Evolutionary conservation across 2,329 filamentous ascomycete genomes (phyloP).

Genomic region (Ploettnerulaceae sp.): DNA sequence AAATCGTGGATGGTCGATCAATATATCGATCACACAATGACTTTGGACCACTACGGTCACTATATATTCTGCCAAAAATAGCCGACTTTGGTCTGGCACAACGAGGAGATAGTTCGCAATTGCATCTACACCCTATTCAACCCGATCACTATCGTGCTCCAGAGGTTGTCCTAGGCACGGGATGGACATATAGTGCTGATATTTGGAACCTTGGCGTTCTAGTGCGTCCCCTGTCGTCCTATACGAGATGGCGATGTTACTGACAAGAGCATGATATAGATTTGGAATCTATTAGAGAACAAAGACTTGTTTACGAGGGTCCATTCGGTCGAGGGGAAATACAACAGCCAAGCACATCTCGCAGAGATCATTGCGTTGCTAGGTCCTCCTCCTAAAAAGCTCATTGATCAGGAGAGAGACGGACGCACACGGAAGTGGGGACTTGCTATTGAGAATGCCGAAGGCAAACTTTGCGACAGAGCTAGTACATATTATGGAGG

Average conservation of each 20-base stretch:
- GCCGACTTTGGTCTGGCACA: constrained; percentile 67
- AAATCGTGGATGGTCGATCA: constrained; percentile 10
- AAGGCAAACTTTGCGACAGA: constrained; percentile 32
- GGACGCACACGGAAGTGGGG: constrained; percentile 63
- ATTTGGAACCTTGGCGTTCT: constrained; percentile 99
- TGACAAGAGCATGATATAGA: constrained; percentile 9
- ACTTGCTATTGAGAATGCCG: constrained; percentile 42
- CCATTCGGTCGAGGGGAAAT: constrained; percentile 94
- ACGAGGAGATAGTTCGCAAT: constrained; percentile 6
- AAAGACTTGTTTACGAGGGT: constrained; percentile 96
- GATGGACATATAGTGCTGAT: constrained; percentile 96
- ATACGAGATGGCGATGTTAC: constrained; percentile 63
- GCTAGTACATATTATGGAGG: constrained; percentile 35
- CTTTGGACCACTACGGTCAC: constrained; percentile 15
- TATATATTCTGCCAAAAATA: constrained; percentile 59
- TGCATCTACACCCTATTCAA: constrained; percentile 96
- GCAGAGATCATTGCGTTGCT: constrained; percentile 48
- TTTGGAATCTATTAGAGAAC: constrained; percentile 73
- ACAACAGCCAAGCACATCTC: constrained; percentile 41
- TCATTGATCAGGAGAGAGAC: constrained; percentile 67
- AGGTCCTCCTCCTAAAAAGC: constrained; percentile 80
- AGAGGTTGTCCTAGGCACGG: constrained; percentile 88
- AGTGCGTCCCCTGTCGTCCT: constrained; percentile 56
- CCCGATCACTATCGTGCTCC: constrained; percentile 92
- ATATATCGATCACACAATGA: constrained; percentile 22